Conservation (phyloP, 2,329 filamentous ascomycete species). For the Ophiostoma triangulosporum region DNA sequence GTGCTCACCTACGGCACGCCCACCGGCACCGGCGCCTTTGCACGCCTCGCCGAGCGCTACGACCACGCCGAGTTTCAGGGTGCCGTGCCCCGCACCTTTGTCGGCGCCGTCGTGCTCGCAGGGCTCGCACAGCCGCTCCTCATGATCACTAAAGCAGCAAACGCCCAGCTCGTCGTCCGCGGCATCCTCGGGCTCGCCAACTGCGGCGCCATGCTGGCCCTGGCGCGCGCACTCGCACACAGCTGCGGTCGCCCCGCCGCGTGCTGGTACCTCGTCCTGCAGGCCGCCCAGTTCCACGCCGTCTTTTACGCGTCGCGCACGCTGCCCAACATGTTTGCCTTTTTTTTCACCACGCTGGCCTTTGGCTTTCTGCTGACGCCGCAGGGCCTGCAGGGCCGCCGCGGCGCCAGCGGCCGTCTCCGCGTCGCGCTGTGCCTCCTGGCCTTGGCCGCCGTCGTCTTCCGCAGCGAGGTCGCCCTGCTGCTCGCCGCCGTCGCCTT, state of each 20-base stretch:
- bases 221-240: slow-evolving; percentile 47
- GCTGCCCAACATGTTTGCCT: slow-evolving; percentile 93
- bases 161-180: slow-evolving; percentile 51
- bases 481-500: slow-evolving; percentile 56
- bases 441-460: slow-evolving; percentile 68
- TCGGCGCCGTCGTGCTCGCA: slow-evolving; percentile 66
- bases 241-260: slow-evolving; percentile 57
- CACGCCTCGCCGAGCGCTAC: slow-evolving; percentile 50
- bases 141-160: slow-evolving; percentile 26
- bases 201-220: slow-evolving; percentile 51
- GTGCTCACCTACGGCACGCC: slow-evolving; percentile 72
- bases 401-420: slow-evolving; percentile 28
- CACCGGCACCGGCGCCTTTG: slow-evolving; percentile 31
- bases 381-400: neutral
- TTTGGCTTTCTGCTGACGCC: slow-evolving; percentile 30
- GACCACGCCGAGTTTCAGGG: slow-evolving; percentile 88
- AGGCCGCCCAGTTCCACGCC: slow-evolving; percentile 79
- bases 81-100: slow-evolving; percentile 80
- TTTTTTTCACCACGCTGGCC: slow-evolving; percentile 47
- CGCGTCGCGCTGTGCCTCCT: slow-evolving; percentile 59
- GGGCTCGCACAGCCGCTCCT: slow-evolving; percentile 56
- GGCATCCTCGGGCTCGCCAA: slow-evolving; percentile 69
- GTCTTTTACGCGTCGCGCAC: slow-evolving; percentile 87
- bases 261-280: slow-evolving; percentile 68
- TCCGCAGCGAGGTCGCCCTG: slow-evolving; percentile 79